These are phyloP conservation scores for Plantago elongata DNA, from an alignment of 257 asterid genomes.

Conservation along the genomic window DNA sequence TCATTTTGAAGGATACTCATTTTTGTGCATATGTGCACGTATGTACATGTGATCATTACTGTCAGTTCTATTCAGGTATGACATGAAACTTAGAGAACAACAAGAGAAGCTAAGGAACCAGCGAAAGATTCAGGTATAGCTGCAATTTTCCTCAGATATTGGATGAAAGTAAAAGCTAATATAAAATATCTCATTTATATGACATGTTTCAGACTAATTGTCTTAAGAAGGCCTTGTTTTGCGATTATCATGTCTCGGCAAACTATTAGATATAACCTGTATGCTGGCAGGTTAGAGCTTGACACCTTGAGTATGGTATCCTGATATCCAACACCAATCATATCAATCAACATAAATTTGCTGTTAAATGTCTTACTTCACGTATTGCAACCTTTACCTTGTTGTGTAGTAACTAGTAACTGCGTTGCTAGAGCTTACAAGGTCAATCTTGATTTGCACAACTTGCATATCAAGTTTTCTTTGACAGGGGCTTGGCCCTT, in stretches of 20 bases:
- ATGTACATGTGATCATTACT: conserved; percentile 3
- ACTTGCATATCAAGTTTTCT: background rate
- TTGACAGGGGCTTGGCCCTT: background rate
- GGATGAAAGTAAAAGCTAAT: background rate
- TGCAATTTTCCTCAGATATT: conserved; percentile 11
- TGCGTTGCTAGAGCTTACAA: background rate
- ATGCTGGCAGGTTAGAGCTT: background rate
- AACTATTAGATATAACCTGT: conserved; percentile 2
- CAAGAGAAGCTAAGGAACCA: conserved; percentile 77
- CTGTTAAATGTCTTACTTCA: background rate
- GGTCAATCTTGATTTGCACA: background rate
- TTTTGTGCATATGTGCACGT: background rate
- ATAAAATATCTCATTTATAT: conserved; percentile 9
- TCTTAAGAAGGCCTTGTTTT: conserved; percentile 9
- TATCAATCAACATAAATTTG: background rate
- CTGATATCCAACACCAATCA: background rate
- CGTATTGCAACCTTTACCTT: background rate
- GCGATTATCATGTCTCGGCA: background rate
- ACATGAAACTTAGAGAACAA: conserved; percentile 86
- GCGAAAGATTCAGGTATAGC: conserved; percentile 77
- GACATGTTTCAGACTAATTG: conserved; percentile 14
- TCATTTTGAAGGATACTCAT: conserved; percentile 5
- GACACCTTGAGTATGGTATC: conserved; percentile 6
- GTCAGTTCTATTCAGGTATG: conserved; percentile 62
- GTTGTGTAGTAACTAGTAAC: background rate